phyloP scores from a whole-genome alignment of 441 rosid species.

The Erodium moschatum region DNA sequence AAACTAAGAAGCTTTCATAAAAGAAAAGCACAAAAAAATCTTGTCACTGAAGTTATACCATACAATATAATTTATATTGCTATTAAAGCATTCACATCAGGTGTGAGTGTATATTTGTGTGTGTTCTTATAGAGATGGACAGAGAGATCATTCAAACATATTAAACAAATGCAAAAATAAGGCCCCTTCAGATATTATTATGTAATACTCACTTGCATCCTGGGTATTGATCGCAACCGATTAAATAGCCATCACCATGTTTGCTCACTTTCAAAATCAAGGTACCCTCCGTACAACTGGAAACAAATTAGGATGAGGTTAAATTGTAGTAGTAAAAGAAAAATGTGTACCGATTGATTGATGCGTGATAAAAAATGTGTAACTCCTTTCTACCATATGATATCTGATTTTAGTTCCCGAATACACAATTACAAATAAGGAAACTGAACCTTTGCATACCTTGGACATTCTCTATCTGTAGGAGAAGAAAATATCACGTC shows the following conservation, averaged over 20 bases:
- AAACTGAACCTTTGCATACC: conserved; percentile 33
- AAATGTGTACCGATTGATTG: background rate
- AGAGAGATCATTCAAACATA: conserved; percentile 2
- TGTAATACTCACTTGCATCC: conserved; percentile 75
- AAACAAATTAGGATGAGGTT: conserved; percentile 23
- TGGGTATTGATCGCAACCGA: conserved; percentile 89
- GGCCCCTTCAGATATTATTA: conserved; percentile 11
- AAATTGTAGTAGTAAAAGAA: conserved; percentile 6
- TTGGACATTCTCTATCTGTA: conserved; percentile 75
- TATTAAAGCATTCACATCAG: background rate
- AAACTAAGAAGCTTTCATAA: background rate
- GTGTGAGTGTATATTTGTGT: background rate
- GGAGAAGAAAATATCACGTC: conserved; percentile 74
- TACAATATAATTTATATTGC: background rate
- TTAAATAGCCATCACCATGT: conserved; percentile 80
- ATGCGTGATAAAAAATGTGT: background rate
- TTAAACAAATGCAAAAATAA: conserved; percentile 13
- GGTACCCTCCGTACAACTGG: conserved; percentile 85
- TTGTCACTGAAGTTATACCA: background rate
- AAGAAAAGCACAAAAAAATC: background rate
- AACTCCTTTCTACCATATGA: background rate
- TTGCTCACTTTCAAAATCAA: conserved; percentile 81
- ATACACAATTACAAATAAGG: background rate
- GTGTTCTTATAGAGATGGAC: background rate
- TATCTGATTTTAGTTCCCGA: background rate